phyloP scores from a whole-genome alignment of 257 asterid species.

The Jaltomata sinuosa region DNA sequence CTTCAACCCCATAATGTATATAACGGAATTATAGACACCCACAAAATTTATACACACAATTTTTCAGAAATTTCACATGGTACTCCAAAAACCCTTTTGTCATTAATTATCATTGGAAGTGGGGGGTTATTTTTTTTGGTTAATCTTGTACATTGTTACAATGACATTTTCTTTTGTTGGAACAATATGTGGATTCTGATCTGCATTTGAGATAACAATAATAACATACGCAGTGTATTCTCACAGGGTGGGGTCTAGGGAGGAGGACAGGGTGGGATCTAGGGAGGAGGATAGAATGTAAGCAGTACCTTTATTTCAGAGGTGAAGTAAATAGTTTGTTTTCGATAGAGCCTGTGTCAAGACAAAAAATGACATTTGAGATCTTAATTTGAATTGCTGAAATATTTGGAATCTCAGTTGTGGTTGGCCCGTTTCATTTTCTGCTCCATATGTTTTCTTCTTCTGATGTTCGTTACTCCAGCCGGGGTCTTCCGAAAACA shows the following conservation, averaged over 20 bases:
- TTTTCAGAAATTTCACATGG: not conserved
- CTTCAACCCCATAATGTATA: not conserved
- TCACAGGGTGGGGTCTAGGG: too few relatives aligned
- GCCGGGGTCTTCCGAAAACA: too few relatives aligned
- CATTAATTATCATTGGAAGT: conserved; percentile 1
- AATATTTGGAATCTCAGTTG: not conserved
- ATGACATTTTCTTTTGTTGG: not conserved
- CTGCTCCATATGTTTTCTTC: not conserved
- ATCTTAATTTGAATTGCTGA: conserved; percentile 1
- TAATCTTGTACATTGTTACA: not conserved
- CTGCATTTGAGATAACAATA: too few relatives aligned
- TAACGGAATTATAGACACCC: not conserved
- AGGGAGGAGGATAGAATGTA: too few relatives aligned
- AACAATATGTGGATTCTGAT: conserved; percentile 50
- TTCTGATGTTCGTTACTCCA: too few relatives aligned
- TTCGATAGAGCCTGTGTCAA: too few relatives aligned
- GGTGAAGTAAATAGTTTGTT: too few relatives aligned
- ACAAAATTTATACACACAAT: not conserved
- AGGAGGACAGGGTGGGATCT: too few relatives aligned
- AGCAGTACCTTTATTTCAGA: too few relatives aligned
- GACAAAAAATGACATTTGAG: too few relatives aligned
- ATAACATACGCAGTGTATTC: too few relatives aligned
- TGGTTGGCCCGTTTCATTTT: not conserved
- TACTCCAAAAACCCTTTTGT: not conserved
- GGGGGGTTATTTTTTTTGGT: not conserved